These are phyloP conservation scores for Geosmithia putterillii DNA, from an alignment of 2,329 filamentous ascomycete species.

Conservation along the genomic window DNA sequence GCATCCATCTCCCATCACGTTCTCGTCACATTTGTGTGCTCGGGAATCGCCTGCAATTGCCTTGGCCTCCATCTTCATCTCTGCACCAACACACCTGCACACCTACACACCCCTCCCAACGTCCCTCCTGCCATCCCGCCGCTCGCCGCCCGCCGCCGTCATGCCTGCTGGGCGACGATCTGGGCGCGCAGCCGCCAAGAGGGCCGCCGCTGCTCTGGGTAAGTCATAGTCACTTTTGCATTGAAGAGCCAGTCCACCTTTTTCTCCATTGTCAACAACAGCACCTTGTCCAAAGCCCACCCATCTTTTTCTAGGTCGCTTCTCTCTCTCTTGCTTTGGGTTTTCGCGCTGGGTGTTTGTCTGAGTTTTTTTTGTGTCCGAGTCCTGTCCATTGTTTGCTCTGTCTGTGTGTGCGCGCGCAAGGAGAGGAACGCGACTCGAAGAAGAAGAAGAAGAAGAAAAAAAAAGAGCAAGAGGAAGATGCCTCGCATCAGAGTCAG, in stretches of 20 bases:
- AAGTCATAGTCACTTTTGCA: constrained; percentile 14
- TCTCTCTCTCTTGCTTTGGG: too few species aligned
- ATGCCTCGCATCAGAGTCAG: constrained; percentile 13
- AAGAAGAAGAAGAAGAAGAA: not conserved
- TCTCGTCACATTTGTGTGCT: too few species aligned
- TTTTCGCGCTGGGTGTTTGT: too few species aligned
- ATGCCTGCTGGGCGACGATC: constrained; percentile 28
- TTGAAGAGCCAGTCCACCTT: not conserved
- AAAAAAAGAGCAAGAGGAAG: not conserved
- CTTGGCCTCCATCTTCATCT: too few species aligned
- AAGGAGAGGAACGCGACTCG: not conserved
- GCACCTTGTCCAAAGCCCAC: too few species aligned
- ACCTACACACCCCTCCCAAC: not conserved
- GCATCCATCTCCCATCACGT: too few species aligned
- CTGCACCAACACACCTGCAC: too few species aligned
- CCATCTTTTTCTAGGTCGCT: too few species aligned
- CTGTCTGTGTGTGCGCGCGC: too few species aligned
- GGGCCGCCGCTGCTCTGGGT: constrained; percentile 40
- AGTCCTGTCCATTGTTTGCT: too few species aligned
- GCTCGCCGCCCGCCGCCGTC: not conserved
- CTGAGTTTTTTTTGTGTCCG: too few species aligned
- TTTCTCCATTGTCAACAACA: not conserved
- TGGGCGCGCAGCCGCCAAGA: constrained; percentile 40
- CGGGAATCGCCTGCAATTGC: too few species aligned
- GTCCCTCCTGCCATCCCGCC: not conserved